Evolutionary conservation across 257 asterid genomes (phyloP).

Genomic region (Thymus mandschuricus): DNA sequence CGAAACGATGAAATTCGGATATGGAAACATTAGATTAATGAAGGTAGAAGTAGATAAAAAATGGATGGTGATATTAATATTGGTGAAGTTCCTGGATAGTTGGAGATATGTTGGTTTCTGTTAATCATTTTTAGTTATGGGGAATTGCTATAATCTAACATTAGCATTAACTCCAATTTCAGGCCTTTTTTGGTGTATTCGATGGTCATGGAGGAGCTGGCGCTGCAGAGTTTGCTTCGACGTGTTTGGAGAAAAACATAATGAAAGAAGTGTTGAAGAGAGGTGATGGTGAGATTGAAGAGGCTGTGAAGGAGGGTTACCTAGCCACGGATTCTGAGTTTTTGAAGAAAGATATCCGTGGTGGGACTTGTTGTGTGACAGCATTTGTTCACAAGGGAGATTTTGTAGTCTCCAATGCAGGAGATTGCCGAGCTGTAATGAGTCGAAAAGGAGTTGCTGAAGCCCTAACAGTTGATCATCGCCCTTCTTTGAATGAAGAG

Average conservation of each 20-base stretch:
- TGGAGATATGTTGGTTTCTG: not conserved
- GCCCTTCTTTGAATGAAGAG: slow-evolving; percentile 70
- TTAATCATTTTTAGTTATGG: not conserved
- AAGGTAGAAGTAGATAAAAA: not conserved
- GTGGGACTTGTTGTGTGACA: slow-evolving; percentile 80
- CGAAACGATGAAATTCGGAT: not conserved
- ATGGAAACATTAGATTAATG: slow-evolving; percentile 13
- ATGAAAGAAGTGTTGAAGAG: slow-evolving; percentile 43
- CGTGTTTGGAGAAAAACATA: slow-evolving; percentile 52
- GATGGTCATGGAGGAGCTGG: slow-evolving; percentile 85
- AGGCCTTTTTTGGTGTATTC: slow-evolving; percentile 83
- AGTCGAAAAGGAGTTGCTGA: slow-evolving; percentile 79
- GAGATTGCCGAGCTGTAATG: slow-evolving; percentile 86
- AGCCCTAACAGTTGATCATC: slow-evolving; percentile 72
- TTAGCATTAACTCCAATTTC: slow-evolving; percentile 25
- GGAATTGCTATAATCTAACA: slow-evolving; percentile 3
- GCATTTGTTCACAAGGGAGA: slow-evolving; percentile 64
- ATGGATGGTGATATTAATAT: not conserved
- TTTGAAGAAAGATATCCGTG: slow-evolving; percentile 52
- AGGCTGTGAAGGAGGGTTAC: slow-evolving; percentile 69
- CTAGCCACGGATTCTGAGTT: slow-evolving; percentile 66
- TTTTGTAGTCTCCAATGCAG: slow-evolving; percentile 76
- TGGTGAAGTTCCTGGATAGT: not conserved
- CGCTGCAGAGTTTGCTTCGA: slow-evolving; percentile 74
- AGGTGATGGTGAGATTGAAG: slow-evolving; percentile 45